Conservation (phyloP, 176 grass and related monocot species). For the Carex cristatella region DNA sequence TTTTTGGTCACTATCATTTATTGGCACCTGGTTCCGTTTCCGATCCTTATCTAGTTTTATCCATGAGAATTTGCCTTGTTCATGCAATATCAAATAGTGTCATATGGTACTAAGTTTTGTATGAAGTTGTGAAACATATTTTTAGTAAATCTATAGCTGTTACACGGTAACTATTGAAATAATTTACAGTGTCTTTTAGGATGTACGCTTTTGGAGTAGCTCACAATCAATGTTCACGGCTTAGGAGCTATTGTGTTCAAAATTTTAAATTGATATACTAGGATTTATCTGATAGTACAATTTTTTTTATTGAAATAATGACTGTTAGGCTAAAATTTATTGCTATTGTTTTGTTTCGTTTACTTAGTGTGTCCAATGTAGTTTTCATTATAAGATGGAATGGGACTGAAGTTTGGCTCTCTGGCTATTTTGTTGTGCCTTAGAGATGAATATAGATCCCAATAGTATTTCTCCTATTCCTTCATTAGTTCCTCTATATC, state of each 20-base stretch:
- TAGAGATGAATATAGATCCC: constrained; percentile 79
- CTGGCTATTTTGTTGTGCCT: constrained; percentile 32
- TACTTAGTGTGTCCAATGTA: not conserved
- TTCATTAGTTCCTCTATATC: constrained; percentile 24
- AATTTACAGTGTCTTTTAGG: not conserved
- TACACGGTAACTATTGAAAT: not conserved
- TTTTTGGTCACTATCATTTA: not conserved
- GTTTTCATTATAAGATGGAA: not conserved
- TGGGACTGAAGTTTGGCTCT: constrained; percentile 73
- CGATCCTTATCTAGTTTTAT: not conserved
- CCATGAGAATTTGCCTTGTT: not conserved
- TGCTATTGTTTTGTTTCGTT: not conserved
- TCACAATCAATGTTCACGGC: not conserved
- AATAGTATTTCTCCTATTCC: constrained; percentile 27
- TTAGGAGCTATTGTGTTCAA: not conserved
- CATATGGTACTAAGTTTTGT: not conserved
- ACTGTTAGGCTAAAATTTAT: not conserved
- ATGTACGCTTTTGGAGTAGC: not conserved
- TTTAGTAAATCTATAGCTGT: too few species aligned
- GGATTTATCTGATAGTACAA: not conserved
- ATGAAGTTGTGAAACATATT: not conserved
- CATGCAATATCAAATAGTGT: not conserved
- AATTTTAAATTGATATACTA: too few species aligned
- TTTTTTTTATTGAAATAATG: not conserved
- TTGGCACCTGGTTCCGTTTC: not conserved